Conservation (phyloP, 2,329 filamentous ascomycete species). For the Colletotrichum australisinense region DNA sequence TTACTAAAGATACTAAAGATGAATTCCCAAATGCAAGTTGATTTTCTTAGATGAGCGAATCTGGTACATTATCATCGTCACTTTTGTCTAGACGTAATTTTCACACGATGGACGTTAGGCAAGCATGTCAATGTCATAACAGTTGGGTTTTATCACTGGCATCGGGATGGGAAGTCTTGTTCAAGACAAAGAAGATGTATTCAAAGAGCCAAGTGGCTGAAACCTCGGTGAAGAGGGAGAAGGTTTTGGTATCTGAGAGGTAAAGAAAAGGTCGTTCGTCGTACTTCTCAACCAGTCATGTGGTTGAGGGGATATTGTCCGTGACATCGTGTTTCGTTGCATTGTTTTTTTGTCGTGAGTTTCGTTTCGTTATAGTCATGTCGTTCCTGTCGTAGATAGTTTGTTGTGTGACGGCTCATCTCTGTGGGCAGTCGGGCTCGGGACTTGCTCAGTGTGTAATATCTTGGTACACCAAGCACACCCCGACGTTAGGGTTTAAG, state of each 20-base stretch:
- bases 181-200: constrained; percentile 30
- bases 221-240: constrained; percentile 27
- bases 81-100: too few relatives aligned
- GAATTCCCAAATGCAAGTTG: too few relatives aligned
- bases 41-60: too few relatives aligned
- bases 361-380: constrained; percentile 12
- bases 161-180: background rate
- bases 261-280: constrained; percentile 29
- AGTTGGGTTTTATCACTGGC: background rate
- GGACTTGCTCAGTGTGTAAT: constrained; percentile 17
- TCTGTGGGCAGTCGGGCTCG: background rate
- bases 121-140: background rate
- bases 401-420: background rate
- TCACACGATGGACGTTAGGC: too few relatives aligned
- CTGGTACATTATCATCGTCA: too few relatives aligned
- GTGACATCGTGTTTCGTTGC: constrained; percentile 10
- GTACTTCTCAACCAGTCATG: constrained; percentile 24
- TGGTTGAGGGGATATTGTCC: constrained; percentile 10
- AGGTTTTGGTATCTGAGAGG: constrained; percentile 20
- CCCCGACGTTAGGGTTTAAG: constrained; percentile 1
- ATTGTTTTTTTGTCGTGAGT: constrained; percentile 8
- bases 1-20: too few relatives aligned
- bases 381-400: constrained; percentile 8
- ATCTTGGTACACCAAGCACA: constrained; percentile 18
- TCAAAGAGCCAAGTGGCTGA: constrained; percentile 30